These are phyloP conservation scores for Heliamphora exappendiculata DNA, from an alignment of 148 eudicot species.

Conservation along the genomic window DNA sequence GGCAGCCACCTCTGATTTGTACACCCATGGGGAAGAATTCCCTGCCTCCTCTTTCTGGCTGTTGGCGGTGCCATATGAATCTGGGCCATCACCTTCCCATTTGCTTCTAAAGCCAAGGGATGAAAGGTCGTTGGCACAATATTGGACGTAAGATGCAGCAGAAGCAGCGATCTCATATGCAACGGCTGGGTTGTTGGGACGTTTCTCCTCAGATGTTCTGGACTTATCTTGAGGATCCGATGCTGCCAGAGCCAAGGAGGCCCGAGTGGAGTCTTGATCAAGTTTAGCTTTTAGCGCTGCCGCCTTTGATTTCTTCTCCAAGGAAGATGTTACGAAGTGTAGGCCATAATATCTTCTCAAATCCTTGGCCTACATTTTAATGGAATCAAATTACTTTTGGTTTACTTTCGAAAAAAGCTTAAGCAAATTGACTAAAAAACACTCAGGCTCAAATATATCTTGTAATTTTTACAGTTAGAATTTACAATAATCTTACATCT, in stretches of 20 bases:
- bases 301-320: slow-evolving; percentile 67
- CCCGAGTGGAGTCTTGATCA: slow-evolving; percentile 26
- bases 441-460: too few species aligned
- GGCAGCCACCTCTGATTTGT: slow-evolving; percentile 66
- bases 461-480: too few species aligned
- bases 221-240: slow-evolving; percentile 5
- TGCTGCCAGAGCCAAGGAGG: slow-evolving; percentile 8
- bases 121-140: slow-evolving; percentile 28
- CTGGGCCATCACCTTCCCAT: slow-evolving; percentile 8
- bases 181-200: slow-evolving; percentile 20
- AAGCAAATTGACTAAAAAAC: background rate
- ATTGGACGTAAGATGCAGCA: slow-evolving; percentile 65
- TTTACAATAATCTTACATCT: too few species aligned
- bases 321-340: slow-evolving; percentile 56
- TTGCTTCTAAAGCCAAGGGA: slow-evolving; percentile 13
- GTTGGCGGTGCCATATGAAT: background rate
- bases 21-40: slow-evolving; percentile 17
- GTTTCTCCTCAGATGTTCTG: slow-evolving; percentile 14
- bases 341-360: slow-evolving; percentile 43
- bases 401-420: background rate
- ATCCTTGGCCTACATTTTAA: slow-evolving; percentile 39
- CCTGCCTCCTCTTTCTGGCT: slow-evolving; percentile 4
- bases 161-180: slow-evolving; percentile 73
- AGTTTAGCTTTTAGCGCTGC: slow-evolving; percentile 35
- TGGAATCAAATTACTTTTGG: background rate